phyloP scores from a whole-genome alignment of 148 eudicot species.

The Fagopyrum homotropicum region DNA sequence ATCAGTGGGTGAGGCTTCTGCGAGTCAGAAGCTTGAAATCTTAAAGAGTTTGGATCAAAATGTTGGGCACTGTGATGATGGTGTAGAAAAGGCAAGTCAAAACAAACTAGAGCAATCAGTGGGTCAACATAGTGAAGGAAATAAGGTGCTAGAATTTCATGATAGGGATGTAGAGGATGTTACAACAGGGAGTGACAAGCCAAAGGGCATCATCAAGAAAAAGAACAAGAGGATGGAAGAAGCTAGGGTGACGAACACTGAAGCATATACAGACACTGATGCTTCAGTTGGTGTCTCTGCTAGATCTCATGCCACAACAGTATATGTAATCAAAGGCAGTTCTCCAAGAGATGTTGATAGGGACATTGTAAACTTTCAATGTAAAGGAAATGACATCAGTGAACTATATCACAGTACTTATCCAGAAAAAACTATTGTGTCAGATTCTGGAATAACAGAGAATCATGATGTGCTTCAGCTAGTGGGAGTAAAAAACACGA shows the following conservation, averaged over 20 bases:
- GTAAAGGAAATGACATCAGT: neutral
- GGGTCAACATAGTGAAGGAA: neutral
- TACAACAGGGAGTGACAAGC: neutral
- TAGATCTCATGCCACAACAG: neutral
- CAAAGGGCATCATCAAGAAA: constrained; percentile 19
- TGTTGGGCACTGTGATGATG: neutral
- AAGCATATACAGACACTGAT: constrained; percentile 11
- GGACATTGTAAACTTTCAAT: neutral
- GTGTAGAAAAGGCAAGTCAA: no score
- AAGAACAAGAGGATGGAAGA: constrained; percentile 22
- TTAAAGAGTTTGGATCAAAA: neutral
- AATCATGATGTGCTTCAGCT: neutral
- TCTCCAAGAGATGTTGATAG: neutral
- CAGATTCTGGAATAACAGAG: neutral
- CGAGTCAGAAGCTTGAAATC: neutral
- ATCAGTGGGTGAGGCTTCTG: neutral
- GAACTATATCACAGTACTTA: neutral
- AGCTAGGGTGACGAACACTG: constrained; percentile 14
- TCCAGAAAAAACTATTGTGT: neutral
- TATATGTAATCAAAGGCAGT: neutral
- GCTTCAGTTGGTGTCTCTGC: constrained; percentile 5
- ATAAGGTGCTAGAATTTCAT: neutral
- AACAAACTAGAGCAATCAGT: neutral
- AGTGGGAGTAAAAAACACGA: neutral
- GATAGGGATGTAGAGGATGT: neutral